Evolutionary conservation across 352 stramenopile genomes (phyloP), one percentile per base, ranked within the genome.

Genomic region (Globisporangium splendens): DNA sequence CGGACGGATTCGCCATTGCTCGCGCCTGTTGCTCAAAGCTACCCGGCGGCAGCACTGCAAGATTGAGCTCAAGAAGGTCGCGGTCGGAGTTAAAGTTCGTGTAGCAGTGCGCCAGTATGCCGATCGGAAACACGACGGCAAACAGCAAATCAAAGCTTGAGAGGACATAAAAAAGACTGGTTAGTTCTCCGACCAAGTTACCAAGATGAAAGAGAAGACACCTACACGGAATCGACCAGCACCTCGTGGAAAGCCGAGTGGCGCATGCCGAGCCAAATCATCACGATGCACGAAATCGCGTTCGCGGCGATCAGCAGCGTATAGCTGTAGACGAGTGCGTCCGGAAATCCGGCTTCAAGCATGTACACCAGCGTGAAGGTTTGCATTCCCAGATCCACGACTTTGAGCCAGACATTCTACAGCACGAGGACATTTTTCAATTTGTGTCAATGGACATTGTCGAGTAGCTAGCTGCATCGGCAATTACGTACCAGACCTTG

Each of bases 11-110:
- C 2, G 71, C 69, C 11, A 62, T 46, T 48, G 76, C 63, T 0
- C 56, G 51, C 14, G 73, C 69, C 3, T 64, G 56, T 5, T 65
- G 61, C 61, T 83, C 73, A 28, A 77, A 80, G 48, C 52, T 68
- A 5, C 65, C 66, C 8, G 54, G 20, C 0, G 63, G 55, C 13
- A 75, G 51, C 0, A 75, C n/a, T 8, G 65, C 54, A 35, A 56
- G 56, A 41, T 64, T 69, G 8, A 80, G 65, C 3, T 48, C 44
- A 47, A 68, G 17, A 2, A n/a, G 13, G 3, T 42, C 50, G 0
- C 50, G 66, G 35, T 81, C 66, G 31, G 69, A 75, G 8, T 66
- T 48, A 44, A 81, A 78, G 15, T 43, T 60, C 12, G 56, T 46
- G 13, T 52, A 54, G 13, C 60, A 65, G 43, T 77, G 72, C 1